Conservation (phyloP, 805 yeast species). For the Schwanniomyces polymorphus region DNA sequence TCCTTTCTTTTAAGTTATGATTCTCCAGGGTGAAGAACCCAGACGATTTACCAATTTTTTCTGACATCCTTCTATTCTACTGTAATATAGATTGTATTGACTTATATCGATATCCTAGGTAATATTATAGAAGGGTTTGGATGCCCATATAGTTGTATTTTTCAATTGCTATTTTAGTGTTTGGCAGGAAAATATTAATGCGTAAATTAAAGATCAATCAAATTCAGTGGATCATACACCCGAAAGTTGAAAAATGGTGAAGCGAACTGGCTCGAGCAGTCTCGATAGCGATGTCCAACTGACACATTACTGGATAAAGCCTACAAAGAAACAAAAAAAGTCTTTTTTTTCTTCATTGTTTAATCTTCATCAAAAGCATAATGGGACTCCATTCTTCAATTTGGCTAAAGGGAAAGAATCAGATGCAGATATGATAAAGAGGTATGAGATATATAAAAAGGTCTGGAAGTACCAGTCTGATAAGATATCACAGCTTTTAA, state of each 20-base stretch:
- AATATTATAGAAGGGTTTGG: background rate
- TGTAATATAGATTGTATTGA: background rate
- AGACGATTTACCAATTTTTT: background rate
- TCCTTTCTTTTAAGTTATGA: background rate
- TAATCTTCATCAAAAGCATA: slow-evolving; percentile 1
- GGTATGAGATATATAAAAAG: slow-evolving; percentile 23
- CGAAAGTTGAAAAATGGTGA: slow-evolving; percentile 1
- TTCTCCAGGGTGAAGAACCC: background rate
- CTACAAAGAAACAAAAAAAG: slow-evolving; percentile 5
- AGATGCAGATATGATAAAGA: slow-evolving; percentile 13
- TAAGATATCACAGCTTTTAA: slow-evolving; percentile 27
- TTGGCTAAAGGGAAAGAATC: slow-evolving; percentile 25
- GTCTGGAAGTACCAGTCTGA: slow-evolving; percentile 28
- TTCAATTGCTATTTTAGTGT: background rate
- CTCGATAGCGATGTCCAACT: slow-evolving; percentile 24
- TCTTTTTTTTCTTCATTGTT: background rate
- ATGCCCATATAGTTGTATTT: background rate
- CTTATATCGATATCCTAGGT: background rate
- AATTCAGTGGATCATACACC: background rate
- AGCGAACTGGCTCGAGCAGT: slow-evolving; percentile 4
- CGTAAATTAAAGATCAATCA: background rate
- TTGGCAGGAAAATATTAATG: background rate
- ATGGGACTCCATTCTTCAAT: slow-evolving; percentile 19
- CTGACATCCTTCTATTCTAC: background rate
- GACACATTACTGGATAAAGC: slow-evolving; percentile 31